Percentiles rank a stretch among this genome's conserved stretches.
phyloP scores from a whole-genome alignment of 148 eudicot species.

The Polygonum maritimum region DNA sequence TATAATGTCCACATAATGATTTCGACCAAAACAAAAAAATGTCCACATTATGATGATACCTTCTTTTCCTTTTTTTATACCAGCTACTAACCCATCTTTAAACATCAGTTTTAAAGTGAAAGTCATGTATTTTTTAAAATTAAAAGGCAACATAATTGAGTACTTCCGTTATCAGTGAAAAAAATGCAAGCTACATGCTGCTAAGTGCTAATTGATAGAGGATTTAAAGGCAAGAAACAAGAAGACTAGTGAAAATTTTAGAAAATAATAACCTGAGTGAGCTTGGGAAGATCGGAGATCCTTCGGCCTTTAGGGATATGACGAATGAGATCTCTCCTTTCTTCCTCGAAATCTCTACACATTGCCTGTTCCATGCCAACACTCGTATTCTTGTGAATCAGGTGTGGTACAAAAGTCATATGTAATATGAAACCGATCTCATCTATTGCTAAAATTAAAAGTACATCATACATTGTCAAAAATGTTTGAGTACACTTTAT shows the following conservation, averaged over 20 bases:
- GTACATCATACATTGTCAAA: no score
- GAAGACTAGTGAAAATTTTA: background rate
- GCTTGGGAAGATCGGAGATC: constrained; percentile 52
- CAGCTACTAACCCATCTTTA: background rate
- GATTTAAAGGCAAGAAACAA: background rate
- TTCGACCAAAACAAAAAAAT: no score
- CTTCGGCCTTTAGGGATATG: constrained; percentile 45
- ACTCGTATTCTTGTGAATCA: background rate
- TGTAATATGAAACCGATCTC: no score
- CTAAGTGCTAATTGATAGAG: background rate
- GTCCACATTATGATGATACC: background rate
- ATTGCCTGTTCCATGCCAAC: constrained; percentile 36
- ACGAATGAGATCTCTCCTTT: constrained; percentile 52
- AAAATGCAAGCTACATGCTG: no score
- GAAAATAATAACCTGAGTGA: constrained; percentile 42
- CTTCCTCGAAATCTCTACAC: constrained; percentile 44
- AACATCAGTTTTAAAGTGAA: no score
- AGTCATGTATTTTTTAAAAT: no score
- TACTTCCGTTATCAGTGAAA: no score
- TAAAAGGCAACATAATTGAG: background rate
- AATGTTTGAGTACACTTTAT: no score
- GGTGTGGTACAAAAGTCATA: no score
- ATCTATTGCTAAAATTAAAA: no score
- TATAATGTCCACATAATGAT: no score
- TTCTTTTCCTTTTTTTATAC: background rate